Conservation (phyloP, 208 protist genomes). For the Paratrypanosoma confusum region DNA sequence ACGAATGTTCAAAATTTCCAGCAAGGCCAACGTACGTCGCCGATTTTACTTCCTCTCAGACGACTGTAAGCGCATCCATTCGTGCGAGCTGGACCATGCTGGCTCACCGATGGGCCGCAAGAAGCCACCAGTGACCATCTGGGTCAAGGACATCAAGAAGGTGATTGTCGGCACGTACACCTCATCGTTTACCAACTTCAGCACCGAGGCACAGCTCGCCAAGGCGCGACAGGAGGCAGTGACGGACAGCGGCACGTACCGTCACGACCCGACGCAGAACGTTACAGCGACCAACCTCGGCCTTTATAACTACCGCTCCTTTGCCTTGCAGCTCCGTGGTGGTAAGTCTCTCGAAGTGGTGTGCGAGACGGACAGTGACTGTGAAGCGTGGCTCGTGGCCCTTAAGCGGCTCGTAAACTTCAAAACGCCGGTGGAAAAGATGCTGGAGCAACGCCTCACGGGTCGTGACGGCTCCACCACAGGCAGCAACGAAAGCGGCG, state of each 20-base stretch:
- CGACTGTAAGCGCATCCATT: slow-evolving; percentile 77
- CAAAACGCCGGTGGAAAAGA: slow-evolving; percentile 42
- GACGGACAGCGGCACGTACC: slow-evolving; percentile 69
- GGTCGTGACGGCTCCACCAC: background rate
- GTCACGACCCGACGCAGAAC: slow-evolving; percentile 57
- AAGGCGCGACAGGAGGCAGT: slow-evolving; percentile 58
- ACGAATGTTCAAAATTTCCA: slow-evolving; percentile 84
- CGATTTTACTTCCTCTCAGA: slow-evolving; percentile 87
- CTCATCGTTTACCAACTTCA: slow-evolving; percentile 62
- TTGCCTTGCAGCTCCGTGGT: slow-evolving; percentile 63
- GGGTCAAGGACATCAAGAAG: slow-evolving; percentile 72
- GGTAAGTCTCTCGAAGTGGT: slow-evolving; percentile 85
- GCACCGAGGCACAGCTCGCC: slow-evolving; percentile 50
- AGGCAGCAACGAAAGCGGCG: slow-evolving; percentile 2
- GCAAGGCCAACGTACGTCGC: slow-evolving; percentile 51
- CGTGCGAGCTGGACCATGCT: slow-evolving; percentile 76
- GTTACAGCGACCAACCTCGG: slow-evolving; percentile 72
- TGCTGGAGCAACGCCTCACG: slow-evolving; percentile 28
- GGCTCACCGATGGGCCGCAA: slow-evolving; percentile 65
- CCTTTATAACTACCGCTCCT: slow-evolving; percentile 79
- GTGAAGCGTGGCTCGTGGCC: slow-evolving; percentile 79
- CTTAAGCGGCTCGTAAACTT: slow-evolving; percentile 73
- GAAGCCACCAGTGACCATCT: slow-evolving; percentile 78
- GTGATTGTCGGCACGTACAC: slow-evolving; percentile 81
- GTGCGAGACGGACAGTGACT: slow-evolving; percentile 84